A percentile compares a stretch with the other conserved stretches of the same genome.
phyloP scores from a whole-genome alignment of 2,329 filamentous ascomycete species.

The Zymoseptoria ardabiliae region DNA sequence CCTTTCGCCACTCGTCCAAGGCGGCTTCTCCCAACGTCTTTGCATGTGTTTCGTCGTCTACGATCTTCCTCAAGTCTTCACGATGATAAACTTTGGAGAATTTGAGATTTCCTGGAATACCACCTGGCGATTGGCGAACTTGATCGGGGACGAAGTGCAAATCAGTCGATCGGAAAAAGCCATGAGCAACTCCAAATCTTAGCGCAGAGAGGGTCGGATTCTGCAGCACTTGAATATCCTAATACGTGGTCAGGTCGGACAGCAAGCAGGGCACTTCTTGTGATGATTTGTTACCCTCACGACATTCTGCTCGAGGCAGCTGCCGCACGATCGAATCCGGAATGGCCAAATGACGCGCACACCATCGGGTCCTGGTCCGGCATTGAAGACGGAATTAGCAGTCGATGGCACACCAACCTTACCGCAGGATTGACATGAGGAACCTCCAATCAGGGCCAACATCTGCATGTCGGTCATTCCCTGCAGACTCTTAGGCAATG shows the following conservation, averaged over 20 bases:
- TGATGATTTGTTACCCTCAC: slow-evolving; percentile 51
- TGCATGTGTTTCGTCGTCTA: slow-evolving; percentile 50
- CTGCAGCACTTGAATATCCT: slow-evolving; percentile 66
- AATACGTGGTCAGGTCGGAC: slow-evolving; percentile 4
- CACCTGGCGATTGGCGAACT: slow-evolving; percentile 46
- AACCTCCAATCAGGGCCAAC: slow-evolving; percentile 62
- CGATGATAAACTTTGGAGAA: slow-evolving; percentile 61
- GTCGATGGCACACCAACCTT: slow-evolving; percentile 30
- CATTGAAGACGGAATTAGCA: slow-evolving; percentile 43
- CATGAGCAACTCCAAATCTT: slow-evolving; percentile 61
- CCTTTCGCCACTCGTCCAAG: slow-evolving; percentile 72
- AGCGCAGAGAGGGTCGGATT: slow-evolving; percentile 53
- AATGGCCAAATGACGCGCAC: slow-evolving; percentile 66
- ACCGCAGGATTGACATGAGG: slow-evolving; percentile 61
- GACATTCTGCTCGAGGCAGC: slow-evolving; percentile 54
- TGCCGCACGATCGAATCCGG: slow-evolving; percentile 56
- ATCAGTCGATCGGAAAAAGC: slow-evolving; percentile 53
- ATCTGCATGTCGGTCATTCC: slow-evolving; percentile 64
- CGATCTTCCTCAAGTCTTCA: slow-evolving; percentile 55
- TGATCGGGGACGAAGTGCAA: slow-evolving; percentile 53
- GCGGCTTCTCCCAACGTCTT: slow-evolving; percentile 60
- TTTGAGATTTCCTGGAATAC: slow-evolving; percentile 40
- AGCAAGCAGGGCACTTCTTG: slow-evolving; percentile 6
- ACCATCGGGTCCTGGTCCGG: slow-evolving; percentile 55
- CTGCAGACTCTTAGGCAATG: slow-evolving; percentile 61